These are phyloP conservation scores for Russula sp. DNA, from an alignment of 768 basidiomycete genomes.

Conservation along the genomic window DNA sequence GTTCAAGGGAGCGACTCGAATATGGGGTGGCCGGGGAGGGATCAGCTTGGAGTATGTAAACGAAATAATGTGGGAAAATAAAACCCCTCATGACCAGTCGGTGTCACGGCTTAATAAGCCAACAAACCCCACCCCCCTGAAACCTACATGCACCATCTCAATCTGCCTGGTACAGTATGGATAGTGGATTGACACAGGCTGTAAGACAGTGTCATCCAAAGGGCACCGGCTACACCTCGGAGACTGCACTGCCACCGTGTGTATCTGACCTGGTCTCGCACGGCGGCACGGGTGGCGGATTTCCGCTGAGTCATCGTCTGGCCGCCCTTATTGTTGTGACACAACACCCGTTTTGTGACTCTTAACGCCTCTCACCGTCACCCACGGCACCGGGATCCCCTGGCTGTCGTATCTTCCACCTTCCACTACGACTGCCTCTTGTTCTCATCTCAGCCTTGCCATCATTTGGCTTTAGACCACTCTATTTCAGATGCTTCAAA, in stretches of 20 bases:
- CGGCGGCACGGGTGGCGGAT: neutral
- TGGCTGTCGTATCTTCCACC: neutral
- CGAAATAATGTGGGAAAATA: conserved; percentile 22
- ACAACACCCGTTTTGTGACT: conserved; percentile 6
- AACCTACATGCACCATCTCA: neutral
- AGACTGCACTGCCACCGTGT: neutral
- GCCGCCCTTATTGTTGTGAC: conserved; percentile 4
- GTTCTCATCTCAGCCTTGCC: conserved; percentile 5
- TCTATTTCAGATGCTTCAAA: conserved; percentile 44
- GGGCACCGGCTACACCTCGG: neutral
- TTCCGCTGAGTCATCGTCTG: conserved; percentile 3
- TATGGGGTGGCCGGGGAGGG: conserved; percentile 16
- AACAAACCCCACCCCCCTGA: conserved; percentile 4
- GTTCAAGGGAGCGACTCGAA: conserved; percentile 10
- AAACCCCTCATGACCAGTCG: neutral
- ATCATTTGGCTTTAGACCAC: neutral
- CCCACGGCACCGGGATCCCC: neutral
- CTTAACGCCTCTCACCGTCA: neutral
- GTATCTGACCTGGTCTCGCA: neutral
- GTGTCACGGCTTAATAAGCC: conserved; percentile 19
- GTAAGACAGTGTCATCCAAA: neutral
- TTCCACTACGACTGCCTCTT: neutral
- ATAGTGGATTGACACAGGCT: neutral
- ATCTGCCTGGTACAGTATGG: neutral
- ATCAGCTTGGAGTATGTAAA: conserved; percentile 7